These are phyloP conservation scores for Lobulomyces angularis DNA, from an alignment of 192 early-diverging fungal species.

Conservation along the genomic window DNA sequence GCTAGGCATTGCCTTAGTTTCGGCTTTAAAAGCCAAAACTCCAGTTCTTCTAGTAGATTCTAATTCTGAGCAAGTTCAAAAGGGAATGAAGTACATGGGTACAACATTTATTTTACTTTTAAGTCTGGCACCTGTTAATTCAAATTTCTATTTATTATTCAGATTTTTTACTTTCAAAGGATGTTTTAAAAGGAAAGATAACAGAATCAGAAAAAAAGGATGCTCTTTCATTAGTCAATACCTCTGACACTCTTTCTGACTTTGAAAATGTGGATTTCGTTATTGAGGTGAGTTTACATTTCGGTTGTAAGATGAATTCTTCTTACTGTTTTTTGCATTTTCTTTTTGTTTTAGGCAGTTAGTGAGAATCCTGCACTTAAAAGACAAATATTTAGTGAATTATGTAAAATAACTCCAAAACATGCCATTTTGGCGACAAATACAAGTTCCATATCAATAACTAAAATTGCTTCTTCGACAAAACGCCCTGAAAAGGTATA, in stretches of 20 bases:
- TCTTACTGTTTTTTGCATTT: background rate
- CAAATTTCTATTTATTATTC: constrained; percentile 10
- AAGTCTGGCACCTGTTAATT: background rate
- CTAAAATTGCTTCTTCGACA: constrained; percentile 91
- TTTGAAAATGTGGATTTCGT: constrained; percentile 67
- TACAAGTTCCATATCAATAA: constrained; percentile 94
- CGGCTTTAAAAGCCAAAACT: constrained; percentile 66
- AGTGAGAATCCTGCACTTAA: constrained; percentile 79
- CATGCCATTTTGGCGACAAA: constrained; percentile 85
- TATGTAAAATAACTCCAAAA: constrained; percentile 51
- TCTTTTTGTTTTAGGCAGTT: constrained; percentile 43
- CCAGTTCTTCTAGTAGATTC: constrained; percentile 69
- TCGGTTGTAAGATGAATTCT: background rate
- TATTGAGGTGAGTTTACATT: constrained; percentile 50
- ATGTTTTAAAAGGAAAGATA: constrained; percentile 75
- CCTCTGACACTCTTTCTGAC: constrained; percentile 43
- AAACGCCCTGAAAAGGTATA: constrained; percentile 51
- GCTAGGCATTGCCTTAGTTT: constrained; percentile 87
- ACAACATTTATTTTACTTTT: constrained; percentile 3
- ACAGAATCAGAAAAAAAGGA: constrained; percentile 59
- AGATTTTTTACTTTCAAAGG: constrained; percentile 80
- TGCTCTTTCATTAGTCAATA: constrained; percentile 47
- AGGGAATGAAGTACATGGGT: constrained; percentile 75
- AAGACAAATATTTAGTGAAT: constrained; percentile 61
- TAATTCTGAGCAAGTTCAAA: constrained; percentile 59